A percentile compares a stretch with the other conserved stretches of the same genome.
Conservation (phyloP, 2,329 filamentous ascomycete species). For the Tolypocladium guangdongense region DNA sequence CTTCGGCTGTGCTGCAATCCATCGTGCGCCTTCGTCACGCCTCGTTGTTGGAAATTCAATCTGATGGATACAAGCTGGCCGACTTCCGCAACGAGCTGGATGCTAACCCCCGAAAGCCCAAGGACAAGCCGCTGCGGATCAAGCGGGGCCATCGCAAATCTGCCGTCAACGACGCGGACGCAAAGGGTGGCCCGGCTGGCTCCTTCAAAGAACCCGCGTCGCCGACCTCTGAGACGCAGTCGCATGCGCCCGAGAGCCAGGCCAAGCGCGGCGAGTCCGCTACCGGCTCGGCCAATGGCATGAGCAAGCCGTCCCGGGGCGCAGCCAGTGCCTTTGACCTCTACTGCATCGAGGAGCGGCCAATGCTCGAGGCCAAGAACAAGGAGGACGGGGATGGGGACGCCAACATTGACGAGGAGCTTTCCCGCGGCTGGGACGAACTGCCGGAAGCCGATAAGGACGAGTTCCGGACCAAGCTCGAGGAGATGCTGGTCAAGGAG, state of each 20-base stretch:
- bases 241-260: slow-evolving; percentile 18
- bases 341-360: slow-evolving; percentile 40
- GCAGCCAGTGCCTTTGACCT: slow-evolving; percentile 41
- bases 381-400: slow-evolving; percentile 23
- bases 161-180: slow-evolving; percentile 34
- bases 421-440: slow-evolving; percentile 43
- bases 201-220: slow-evolving; percentile 35
- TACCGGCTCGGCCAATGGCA: slow-evolving; percentile 24
- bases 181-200: slow-evolving; percentile 26
- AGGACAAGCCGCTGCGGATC: slow-evolving; percentile 65
- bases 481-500: slow-evolving; percentile 13
- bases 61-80: slow-evolving; percentile 20
- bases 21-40: slow-evolving; percentile 7
- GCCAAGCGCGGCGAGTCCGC: slow-evolving; percentile 12
- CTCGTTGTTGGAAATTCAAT: slow-evolving; percentile 20
- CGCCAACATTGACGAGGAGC: slow-evolving; percentile 40
- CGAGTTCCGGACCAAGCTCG: slow-evolving; percentile 30
- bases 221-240: slow-evolving; percentile 39
- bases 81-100: slow-evolving; percentile 19
- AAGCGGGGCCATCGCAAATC: slow-evolving; percentile 62
- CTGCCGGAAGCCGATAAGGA: slow-evolving; percentile 38
- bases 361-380: slow-evolving; percentile 30
- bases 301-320: slow-evolving; percentile 28
- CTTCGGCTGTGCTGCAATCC: slow-evolving; percentile 7
- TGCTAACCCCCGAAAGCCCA: slow-evolving; percentile 44